phyloP scores from a whole-genome alignment of 495 filamentous ascomycete species.

The Aspergillus avenaceus region DNA sequence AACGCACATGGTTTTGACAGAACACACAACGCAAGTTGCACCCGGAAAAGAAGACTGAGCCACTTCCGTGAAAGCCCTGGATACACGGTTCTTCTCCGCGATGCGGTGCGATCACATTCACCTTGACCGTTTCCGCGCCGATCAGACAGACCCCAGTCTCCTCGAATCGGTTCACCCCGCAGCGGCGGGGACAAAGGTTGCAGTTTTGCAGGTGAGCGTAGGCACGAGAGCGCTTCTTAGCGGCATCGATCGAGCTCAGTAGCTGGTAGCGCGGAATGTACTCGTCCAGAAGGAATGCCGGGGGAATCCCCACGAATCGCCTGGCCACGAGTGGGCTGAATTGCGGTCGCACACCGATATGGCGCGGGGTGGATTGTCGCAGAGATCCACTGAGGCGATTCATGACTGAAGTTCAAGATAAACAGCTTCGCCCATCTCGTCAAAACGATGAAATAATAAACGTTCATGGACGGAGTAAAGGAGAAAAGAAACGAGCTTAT shows the following conservation, averaged over 20 bases:
- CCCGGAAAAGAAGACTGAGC: constrained; percentile 70
- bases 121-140: constrained; percentile 63
- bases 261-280: constrained; percentile 65
- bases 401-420: constrained; percentile 17
- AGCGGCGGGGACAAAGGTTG: constrained; percentile 71
- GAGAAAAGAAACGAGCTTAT: constrained; percentile 3
- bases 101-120: constrained; percentile 70
- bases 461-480: neutral
- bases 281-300: constrained; percentile 70
- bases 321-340: constrained; percentile 13
- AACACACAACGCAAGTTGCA: constrained; percentile 77
- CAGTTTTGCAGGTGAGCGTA: constrained; percentile 68
- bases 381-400: constrained; percentile 7
- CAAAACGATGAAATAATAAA: too few species aligned
- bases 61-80: constrained; percentile 70
- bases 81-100: constrained; percentile 63
- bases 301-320: constrained; percentile 61
- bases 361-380: neutral
- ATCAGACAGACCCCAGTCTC: constrained; percentile 71
- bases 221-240: constrained; percentile 61
- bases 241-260: constrained; percentile 53
- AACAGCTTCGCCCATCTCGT: too few species aligned
- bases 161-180: constrained; percentile 70
- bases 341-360: neutral
- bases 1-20: constrained; percentile 65